These are phyloP conservation scores for Neurospora cerealis DNA, from an alignment of 495 filamentous ascomycete genomes.

Conservation along the genomic window DNA sequence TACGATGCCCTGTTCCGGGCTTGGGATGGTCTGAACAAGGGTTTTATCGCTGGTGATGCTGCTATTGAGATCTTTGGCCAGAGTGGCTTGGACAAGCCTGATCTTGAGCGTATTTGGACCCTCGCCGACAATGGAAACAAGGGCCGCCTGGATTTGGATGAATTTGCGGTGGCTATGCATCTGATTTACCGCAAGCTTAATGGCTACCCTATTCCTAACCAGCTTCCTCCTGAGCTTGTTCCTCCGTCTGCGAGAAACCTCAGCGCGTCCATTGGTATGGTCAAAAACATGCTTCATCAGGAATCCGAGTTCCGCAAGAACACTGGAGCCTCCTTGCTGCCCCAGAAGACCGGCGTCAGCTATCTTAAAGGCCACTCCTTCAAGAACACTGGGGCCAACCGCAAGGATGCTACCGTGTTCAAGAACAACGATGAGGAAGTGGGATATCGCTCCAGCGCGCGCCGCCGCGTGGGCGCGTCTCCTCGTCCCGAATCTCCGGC, in stretches of 20 bases:
- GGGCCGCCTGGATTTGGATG: conserved; percentile 89
- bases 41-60: conserved; percentile 84
- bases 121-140: conserved; percentile 88
- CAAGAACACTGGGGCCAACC: conserved; percentile 43
- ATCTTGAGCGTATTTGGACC: conserved; percentile 92
- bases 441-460: conserved; percentile 89
- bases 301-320: conserved; percentile 81
- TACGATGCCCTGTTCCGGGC: conserved; percentile 94
- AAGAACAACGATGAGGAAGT: conserved; percentile 88
- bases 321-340: conserved; percentile 74
- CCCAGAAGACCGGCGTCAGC: conserved; percentile 94
- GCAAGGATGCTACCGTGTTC: conserved; percentile 94
- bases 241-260: conserved; percentile 94
- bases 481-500: conserved; percentile 66
- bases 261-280: conserved; percentile 80
- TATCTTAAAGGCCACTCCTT: conserved; percentile 96
- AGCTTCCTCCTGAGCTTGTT: conserved; percentile 84
- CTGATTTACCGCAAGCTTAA: conserved; percentile 95
- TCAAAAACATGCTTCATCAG: conserved; percentile 84
- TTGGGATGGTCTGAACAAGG: conserved; percentile 93
- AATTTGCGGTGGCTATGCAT: conserved; percentile 99
- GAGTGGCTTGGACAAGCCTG: conserved; percentile 80
- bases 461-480: conserved; percentile 72
- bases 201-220: conserved; percentile 86
- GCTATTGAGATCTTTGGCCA: conserved; percentile 97